Conservation (phyloP, 2,329 filamentous ascomycete genomes). For the Pyrenophora graminea region DNA sequence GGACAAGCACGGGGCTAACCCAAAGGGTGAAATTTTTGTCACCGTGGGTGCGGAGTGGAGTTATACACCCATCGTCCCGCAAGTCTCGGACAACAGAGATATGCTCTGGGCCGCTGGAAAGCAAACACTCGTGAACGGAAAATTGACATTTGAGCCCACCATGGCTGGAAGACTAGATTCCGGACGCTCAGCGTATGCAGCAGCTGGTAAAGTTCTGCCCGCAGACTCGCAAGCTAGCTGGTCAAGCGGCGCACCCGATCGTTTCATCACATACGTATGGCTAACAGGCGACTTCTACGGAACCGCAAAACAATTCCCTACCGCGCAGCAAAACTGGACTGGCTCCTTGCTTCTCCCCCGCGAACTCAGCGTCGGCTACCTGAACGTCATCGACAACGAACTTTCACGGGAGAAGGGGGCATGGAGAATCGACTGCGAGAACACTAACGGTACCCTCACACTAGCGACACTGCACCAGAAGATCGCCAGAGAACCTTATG, state of each 20-base stretch:
- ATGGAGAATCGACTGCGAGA: slow-evolving; percentile 43
- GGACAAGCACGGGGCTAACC: slow-evolving; percentile 47
- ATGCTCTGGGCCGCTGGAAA: slow-evolving; percentile 52
- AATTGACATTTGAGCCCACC: slow-evolving; percentile 42
- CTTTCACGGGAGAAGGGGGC: slow-evolving; percentile 47
- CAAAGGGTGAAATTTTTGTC: slow-evolving; percentile 47
- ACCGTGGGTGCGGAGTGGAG: slow-evolving; percentile 53
- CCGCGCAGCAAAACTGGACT: slow-evolving; percentile 52
- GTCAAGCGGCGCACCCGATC: slow-evolving; percentile 48
- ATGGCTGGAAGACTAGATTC: slow-evolving; percentile 52
- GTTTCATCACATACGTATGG: slow-evolving; percentile 51
- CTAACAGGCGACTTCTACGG: slow-evolving; percentile 52
- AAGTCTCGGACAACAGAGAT: slow-evolving; percentile 48
- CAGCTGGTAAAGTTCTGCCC: slow-evolving; percentile 50
- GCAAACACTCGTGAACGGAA: slow-evolving; percentile 35
- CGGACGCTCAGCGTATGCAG: slow-evolving; percentile 51
- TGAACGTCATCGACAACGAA: slow-evolving; percentile 51
- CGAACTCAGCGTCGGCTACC: slow-evolving; percentile 49
- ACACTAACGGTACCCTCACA: slow-evolving; percentile 40
- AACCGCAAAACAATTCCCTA: slow-evolving; percentile 44
- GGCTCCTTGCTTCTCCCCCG: slow-evolving; percentile 51
- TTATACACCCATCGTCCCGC: slow-evolving; percentile 45
- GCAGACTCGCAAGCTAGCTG: slow-evolving; percentile 46
- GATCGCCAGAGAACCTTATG: slow-evolving; percentile 46
- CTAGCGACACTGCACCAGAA: slow-evolving; percentile 47